phyloP scores from a whole-genome alignment of 2,329 filamentous ascomycete genomes.

The Mycosphaerella sp. region DNA sequence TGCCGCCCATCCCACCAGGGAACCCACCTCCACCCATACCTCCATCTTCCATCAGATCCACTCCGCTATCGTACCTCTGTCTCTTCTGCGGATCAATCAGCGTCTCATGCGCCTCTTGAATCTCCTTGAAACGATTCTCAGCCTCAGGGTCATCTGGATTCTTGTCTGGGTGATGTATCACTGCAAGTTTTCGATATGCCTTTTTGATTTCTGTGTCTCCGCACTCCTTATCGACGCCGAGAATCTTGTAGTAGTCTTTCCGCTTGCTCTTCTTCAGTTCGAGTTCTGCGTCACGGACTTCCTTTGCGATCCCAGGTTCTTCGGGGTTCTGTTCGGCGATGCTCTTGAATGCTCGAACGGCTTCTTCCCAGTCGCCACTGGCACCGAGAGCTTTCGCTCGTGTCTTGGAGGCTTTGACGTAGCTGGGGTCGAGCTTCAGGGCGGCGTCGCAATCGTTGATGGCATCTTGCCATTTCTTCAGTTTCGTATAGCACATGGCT shows the following conservation, averaged over 20 bases:
- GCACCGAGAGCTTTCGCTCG: conserved; percentile 84
- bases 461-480: conserved; percentile 77
- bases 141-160: conserved; percentile 81
- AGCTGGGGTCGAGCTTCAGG: conserved; percentile 72
- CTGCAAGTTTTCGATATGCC: conserved; percentile 90
- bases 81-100: conserved; percentile 93
- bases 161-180: conserved; percentile 95
- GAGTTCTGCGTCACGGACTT: conserved; percentile 82
- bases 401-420: conserved; percentile 87
- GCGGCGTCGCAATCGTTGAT: conserved; percentile 82
- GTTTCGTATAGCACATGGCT: conserved; percentile 72
- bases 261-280: conserved; percentile 96
- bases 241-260: conserved; percentile 99
- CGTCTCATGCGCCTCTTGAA: conserved; percentile 94
- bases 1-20: conserved; percentile 40
- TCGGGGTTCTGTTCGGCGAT: conserved; percentile 76
- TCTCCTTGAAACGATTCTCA: conserved; percentile 93
- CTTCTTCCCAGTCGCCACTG: conserved; percentile 86
- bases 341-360: conserved; percentile 79
- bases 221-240: conserved; percentile 80
- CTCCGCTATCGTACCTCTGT: conserved; percentile 83
- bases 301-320: conserved; percentile 72
- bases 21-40: conserved; percentile 39
- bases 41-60: conserved; percentile 68
- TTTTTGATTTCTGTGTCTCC: conserved; percentile 85